A percentile compares a stretch with the other conserved stretches of the same genome.
Conservation (phyloP, 768 basidiomycete species). For the Hydnum rufescens region DNA sequence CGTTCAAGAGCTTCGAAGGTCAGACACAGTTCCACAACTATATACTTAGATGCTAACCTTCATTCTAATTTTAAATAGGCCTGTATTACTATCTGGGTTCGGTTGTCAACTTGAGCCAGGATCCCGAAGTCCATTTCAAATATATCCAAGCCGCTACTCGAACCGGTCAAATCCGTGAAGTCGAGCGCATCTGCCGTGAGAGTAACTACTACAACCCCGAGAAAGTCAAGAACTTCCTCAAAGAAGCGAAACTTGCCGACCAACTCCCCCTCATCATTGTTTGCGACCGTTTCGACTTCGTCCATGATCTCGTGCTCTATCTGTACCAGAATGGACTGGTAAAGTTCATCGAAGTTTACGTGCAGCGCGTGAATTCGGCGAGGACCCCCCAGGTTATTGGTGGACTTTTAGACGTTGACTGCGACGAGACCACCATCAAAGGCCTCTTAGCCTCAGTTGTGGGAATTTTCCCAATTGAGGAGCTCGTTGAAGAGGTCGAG, state of each 20-base stretch:
- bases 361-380: conserved; percentile 92
- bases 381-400: conserved; percentile 95
- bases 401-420: conserved; percentile 92
- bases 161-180: conserved; percentile 95
- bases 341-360: conserved; percentile 99
- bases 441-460: conserved; percentile 81
- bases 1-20: conserved; percentile 96
- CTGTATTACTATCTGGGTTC: conserved; percentile 98
- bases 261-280: conserved; percentile 98
- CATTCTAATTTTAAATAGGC: conserved; percentile 24
- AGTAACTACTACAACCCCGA: conserved; percentile 96
- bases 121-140: conserved; percentile 97
- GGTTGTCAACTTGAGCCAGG: conserved; percentile 88
- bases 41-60: not conserved
- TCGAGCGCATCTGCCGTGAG: conserved; percentile 96
- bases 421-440: conserved; percentile 92
- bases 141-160: conserved; percentile 98
- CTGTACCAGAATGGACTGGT: conserved; percentile 93
- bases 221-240: conserved; percentile 99
- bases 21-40: conserved; percentile 7
- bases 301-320: conserved; percentile 95
- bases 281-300: conserved; percentile 99
- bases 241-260: conserved; percentile 90
- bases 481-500: conserved; percentile 94
- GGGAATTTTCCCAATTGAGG: conserved; percentile 94